phyloP scores from a whole-genome alignment of 495 filamentous ascomycete species.

The Podospora pseudocomata region DNA sequence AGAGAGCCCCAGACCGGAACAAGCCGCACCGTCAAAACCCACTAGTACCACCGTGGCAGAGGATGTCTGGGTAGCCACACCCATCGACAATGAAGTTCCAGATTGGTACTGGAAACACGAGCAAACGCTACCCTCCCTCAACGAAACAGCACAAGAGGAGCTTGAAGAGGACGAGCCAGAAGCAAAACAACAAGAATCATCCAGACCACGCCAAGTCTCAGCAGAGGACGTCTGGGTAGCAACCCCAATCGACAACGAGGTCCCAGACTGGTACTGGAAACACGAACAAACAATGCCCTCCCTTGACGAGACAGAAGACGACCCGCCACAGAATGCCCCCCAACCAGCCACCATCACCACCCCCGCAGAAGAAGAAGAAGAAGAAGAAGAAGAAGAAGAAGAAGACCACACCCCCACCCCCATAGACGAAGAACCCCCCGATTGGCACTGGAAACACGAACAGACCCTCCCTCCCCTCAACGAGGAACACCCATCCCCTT shows the following conservation, averaged over 20 bases:
- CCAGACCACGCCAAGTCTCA: no score
- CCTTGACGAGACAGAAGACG: constrained; percentile 3
- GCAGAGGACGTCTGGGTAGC: neutral
- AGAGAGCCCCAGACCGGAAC: neutral
- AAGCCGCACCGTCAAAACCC: neutral
- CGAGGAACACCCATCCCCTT: neutral
- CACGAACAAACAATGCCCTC: constrained; percentile 16
- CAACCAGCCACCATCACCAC: no score
- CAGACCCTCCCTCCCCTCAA: constrained; percentile 12
- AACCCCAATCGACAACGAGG: constrained; percentile 4
- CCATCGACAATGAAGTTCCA: constrained; percentile 7
- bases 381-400: neutral
- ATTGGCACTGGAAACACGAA: constrained; percentile 24
- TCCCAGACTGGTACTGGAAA: constrained; percentile 22
- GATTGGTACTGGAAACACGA: constrained; percentile 24
- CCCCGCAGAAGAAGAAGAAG: no score
- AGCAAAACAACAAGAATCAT: neutral
- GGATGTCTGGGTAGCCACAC: neutral
- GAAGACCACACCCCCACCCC: neutral
- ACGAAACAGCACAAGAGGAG: constrained; percentile 3
- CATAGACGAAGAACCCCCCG: constrained; percentile 9
- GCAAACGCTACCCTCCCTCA: constrained; percentile 10
- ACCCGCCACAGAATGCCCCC: neutral
- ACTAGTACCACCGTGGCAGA: neutral
- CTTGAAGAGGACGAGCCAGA: neutral